These are phyloP conservation scores for Aureobasidium namibiae DNA, from an alignment of 2,329 filamentous ascomycete species.

Conservation along the genomic window DNA sequence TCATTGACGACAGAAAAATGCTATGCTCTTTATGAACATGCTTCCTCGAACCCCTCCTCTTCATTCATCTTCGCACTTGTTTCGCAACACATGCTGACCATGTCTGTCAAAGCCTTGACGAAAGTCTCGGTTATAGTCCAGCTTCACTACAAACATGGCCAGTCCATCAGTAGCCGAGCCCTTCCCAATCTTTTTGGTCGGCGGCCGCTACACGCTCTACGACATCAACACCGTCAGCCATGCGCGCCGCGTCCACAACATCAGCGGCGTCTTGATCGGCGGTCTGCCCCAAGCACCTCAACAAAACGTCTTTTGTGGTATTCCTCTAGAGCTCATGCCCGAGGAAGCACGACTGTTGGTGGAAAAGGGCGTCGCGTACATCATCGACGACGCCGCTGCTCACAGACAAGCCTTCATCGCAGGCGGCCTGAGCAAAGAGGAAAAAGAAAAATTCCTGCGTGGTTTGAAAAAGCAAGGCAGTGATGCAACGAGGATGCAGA, in stretches of 20 bases:
- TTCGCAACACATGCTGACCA: slow-evolving; percentile 13
- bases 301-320: slow-evolving; percentile 53
- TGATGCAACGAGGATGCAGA: slow-evolving; percentile 39
- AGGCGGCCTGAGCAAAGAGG: slow-evolving; percentile 44
- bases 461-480: slow-evolving; percentile 47
- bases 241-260: slow-evolving; percentile 70
- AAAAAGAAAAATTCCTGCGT: slow-evolving; percentile 54
- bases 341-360: slow-evolving; percentile 82
- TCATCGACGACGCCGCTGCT: slow-evolving; percentile 68
- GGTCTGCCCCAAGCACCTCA: slow-evolving; percentile 87
- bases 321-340: slow-evolving; percentile 81
- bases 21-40: slow-evolving; percentile 34
- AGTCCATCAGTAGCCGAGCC: slow-evolving; percentile 37
- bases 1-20: slow-evolving; percentile 47
- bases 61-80: background rate
- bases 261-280: slow-evolving; percentile 78
- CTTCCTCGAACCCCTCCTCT: background rate
- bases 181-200: slow-evolving; percentile 73
- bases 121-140: slow-evolving; percentile 1
- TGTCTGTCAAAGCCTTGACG: slow-evolving; percentile 2
- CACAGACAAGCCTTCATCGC: slow-evolving; percentile 57
- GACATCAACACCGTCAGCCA: slow-evolving; percentile 71
- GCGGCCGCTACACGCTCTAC: slow-evolving; percentile 80
- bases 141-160: slow-evolving; percentile 25
- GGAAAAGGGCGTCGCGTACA: slow-evolving; percentile 64